These are phyloP conservation scores for Cryptomeria japonica DNA, from an alignment of 75 land plant genomes.

Conservation along the genomic window DNA sequence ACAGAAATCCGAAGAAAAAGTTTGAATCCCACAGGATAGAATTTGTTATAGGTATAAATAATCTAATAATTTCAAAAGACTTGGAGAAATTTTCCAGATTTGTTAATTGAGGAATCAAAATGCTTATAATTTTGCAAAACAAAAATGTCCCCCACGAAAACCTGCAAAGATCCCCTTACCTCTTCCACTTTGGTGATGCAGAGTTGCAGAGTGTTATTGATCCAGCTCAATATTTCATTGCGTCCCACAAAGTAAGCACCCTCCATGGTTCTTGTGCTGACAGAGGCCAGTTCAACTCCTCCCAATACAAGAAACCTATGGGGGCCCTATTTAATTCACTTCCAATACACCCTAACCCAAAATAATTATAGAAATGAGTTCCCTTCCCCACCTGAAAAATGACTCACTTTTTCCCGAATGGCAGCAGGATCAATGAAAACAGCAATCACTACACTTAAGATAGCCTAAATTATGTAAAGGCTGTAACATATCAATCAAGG, in stretches of 20 bases:
- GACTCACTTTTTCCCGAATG: neutral
- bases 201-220: slow-evolving; percentile 30
- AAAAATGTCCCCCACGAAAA: too few relatives aligned
- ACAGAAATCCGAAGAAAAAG: neutral
- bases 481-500: neutral
- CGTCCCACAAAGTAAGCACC: slow-evolving; percentile 36
- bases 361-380: neutral
- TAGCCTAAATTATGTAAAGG: neutral
- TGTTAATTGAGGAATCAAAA: neutral
- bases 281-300: slow-evolving; percentile 16
- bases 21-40: neutral
- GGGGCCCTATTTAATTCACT: neutral
- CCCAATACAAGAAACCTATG: neutral
- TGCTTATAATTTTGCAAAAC: neutral
- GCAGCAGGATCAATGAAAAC: neutral
- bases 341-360: neutral
- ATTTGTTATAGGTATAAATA: neutral
- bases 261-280: slow-evolving; percentile 36
- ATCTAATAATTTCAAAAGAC: neutral
- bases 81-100: neutral
- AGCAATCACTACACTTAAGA: neutral
- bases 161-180: slow-evolving; percentile 11
- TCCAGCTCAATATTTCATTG: slow-evolving; percentile 30
- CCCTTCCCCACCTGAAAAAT: neutral
- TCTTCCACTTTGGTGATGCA: slow-evolving; percentile 30